A percentile compares a stretch with the other conserved stretches of the same genome.
Evolutionary conservation across 2,329 filamentous ascomycete species (phyloP).

Genomic region (Endoconidiophora laricicola): DNA sequence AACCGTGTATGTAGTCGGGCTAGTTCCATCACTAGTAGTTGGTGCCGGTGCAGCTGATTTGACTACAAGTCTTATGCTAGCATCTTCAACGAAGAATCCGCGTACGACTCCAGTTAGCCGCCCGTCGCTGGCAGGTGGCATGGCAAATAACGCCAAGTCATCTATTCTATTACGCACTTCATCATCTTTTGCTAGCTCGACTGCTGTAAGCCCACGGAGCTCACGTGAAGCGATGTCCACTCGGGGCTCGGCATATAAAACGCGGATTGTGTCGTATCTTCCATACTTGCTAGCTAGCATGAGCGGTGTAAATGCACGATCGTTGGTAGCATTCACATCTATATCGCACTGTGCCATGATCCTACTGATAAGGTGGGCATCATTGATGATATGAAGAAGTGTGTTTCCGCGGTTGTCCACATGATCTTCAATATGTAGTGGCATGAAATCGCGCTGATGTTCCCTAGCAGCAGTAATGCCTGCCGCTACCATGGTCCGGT

Average conservation of each 20-base stretch:
- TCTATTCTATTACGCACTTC: constrained; percentile 94
- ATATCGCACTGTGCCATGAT: constrained; percentile 76
- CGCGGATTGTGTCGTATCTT: constrained; percentile 78
- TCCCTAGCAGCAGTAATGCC: constrained; percentile 58
- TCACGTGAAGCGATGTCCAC: constrained; percentile 78
- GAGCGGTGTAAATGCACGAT: constrained; percentile 83
- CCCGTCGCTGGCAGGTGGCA: constrained; percentile 52
- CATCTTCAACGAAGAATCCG: constrained; percentile 94
- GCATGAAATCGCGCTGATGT: constrained; percentile 59
- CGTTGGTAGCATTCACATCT: constrained; percentile 91
- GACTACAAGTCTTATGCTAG: constrained; percentile 76
- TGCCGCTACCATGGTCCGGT: constrained; percentile 71
- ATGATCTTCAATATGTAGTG: constrained; percentile 84
- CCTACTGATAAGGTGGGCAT: constrained; percentile 55
- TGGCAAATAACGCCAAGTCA: constrained; percentile 72
- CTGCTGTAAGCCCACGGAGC: constrained; percentile 73
- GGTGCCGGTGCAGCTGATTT: constrained; percentile 86
- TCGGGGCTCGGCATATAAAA: constrained; percentile 70
- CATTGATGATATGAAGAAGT: constrained; percentile 85
- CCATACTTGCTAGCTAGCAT: constrained; percentile 99
- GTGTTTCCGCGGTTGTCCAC: constrained; percentile 88
- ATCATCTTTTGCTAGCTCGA: constrained; percentile 94
- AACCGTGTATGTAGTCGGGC: constrained; percentile 70
- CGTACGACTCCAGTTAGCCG: constrained; percentile 85
- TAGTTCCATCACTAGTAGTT: constrained; percentile 25